These are phyloP conservation scores for Oropetium thomaeum DNA, from an alignment of 176 grass and related monocot species.

Conservation along the genomic window DNA sequence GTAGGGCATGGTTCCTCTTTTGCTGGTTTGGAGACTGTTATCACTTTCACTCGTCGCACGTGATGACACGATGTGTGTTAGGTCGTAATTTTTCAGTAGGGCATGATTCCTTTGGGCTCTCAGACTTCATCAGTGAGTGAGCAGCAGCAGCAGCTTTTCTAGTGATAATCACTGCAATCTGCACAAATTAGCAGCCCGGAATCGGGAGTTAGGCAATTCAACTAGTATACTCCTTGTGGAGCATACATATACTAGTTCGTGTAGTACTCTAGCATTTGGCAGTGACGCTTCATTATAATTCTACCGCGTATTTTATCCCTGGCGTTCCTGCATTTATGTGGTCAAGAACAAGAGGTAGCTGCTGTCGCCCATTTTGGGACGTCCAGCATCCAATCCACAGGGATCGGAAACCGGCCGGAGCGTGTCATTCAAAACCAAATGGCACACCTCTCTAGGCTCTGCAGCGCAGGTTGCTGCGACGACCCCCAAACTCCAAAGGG, in stretches of 20 bases:
- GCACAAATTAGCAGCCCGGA: background rate
- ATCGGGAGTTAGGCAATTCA: background rate
- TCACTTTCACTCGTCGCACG: constrained; percentile 36
- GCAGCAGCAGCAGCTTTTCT: constrained; percentile 19
- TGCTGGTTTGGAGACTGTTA: constrained; percentile 11
- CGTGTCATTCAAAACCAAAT: constrained; percentile 39
- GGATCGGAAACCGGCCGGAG: background rate
- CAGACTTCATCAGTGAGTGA: background rate
- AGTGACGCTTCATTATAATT: background rate
- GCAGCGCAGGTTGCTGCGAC: constrained; percentile 30
- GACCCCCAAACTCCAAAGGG: constrained; percentile 58
- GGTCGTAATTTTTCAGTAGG: constrained; percentile 40
- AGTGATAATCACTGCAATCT: background rate
- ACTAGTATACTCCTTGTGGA: background rate
- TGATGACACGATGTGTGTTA: constrained; percentile 32
- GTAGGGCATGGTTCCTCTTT: background rate
- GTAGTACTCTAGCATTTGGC: background rate
- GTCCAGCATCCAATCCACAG: constrained; percentile 22
- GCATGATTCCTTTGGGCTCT: background rate
- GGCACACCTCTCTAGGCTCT: constrained; percentile 52
- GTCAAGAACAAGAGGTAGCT: background rate
- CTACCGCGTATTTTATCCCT: background rate
- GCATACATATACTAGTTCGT: background rate
- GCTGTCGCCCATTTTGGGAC: background rate
- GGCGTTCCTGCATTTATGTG: background rate